Base-by-base conservation (phyloP, 352 stramenopile species). In the Phytophthora aleatoria region DNA sequence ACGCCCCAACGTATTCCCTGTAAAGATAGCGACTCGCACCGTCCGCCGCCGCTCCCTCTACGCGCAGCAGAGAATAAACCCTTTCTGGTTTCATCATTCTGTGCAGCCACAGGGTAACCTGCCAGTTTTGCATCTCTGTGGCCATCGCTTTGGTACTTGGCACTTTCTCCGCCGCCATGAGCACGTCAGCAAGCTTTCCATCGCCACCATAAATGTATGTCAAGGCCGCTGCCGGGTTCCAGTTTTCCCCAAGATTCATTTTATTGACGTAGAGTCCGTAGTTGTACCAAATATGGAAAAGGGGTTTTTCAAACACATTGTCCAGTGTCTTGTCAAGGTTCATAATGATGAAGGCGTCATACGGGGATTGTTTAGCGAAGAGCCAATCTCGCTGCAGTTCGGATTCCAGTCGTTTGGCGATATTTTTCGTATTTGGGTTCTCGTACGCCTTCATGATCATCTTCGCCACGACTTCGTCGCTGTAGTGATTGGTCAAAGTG, bases 271-370 rank as follows among this genome's bases (percentile, higher is more conserved):
- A 58, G 4, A 16, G 7, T 12, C 31, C 41, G 48, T 52, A 64
- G 20, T 64, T 58, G 38, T 26, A 2, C 57, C 47, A 64, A 10
- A 58, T 26, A 13, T 28, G 5, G 16, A 64, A 54, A 45, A 58
- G 36, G 2, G 57, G 47, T 11, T 38, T 38, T 38, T 38, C 33
- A 38, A 38, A 38, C 33, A 38, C 33, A 3, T 38, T 38, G 24
- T 43, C 38, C 38, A 13, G 10, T 4, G 20, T 39, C 27, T 36
- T 26, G 38, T 51, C 10, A 5, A 57, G 57, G 15, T 57, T 57
- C 5, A 64, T 39, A 6, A 57, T 2, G 1, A 28, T 4, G 15
- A 43, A 57, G 10, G 57, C 9, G 6, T 42, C 28, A 24, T 41
- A 15, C 2, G 35, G 27, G 3, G 27, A 13, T 39, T 51, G n/a